phyloP scores from a whole-genome alignment of 345 rosid species.

The Laguncularia racemosa region DNA sequence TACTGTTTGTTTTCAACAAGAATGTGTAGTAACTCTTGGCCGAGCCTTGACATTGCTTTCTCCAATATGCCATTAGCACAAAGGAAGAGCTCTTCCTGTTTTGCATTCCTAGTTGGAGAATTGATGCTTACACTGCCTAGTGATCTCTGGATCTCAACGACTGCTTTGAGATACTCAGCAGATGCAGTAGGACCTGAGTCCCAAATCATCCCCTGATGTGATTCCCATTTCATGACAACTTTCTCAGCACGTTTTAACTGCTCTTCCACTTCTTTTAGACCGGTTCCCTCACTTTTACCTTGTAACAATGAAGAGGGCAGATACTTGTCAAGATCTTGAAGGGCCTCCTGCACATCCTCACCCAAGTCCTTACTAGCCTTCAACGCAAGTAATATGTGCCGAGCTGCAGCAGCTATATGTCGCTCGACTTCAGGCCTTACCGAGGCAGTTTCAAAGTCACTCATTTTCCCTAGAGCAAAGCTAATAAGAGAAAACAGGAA shows the following conservation, averaged over 20 bases:
- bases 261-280: slow-evolving; percentile 30
- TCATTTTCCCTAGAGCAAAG: slow-evolving; percentile 13
- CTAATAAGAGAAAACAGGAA: neutral
- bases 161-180: slow-evolving; percentile 43
- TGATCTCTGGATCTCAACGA: slow-evolving; percentile 35
- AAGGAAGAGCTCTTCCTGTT: slow-evolving; percentile 35
- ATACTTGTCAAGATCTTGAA: slow-evolving; percentile 41
- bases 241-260: slow-evolving; percentile 35
- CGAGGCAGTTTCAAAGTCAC: slow-evolving; percentile 14
- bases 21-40: slow-evolving; percentile 56
- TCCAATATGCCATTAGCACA: slow-evolving; percentile 41
- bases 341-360: slow-evolving; percentile 35
- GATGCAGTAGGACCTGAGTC: slow-evolving; percentile 38
- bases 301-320: slow-evolving; percentile 32
- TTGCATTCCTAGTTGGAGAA: slow-evolving; percentile 20
- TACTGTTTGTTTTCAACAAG: slow-evolving; percentile 32
- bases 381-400: slow-evolving; percentile 50
- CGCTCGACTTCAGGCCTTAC: slow-evolving; percentile 43
- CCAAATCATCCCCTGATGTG: slow-evolving; percentile 37
- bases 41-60: slow-evolving; percentile 73
- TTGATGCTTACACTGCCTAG: slow-evolving; percentile 21
- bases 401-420: slow-evolving; percentile 58
- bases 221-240: slow-evolving; percentile 43
- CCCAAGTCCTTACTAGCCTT: slow-evolving; percentile 37
- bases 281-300: slow-evolving; percentile 23